Evolutionary conservation across 352 stramenopile genomes (phyloP).

Genomic region (Globisporangium paddicum): DNA sequence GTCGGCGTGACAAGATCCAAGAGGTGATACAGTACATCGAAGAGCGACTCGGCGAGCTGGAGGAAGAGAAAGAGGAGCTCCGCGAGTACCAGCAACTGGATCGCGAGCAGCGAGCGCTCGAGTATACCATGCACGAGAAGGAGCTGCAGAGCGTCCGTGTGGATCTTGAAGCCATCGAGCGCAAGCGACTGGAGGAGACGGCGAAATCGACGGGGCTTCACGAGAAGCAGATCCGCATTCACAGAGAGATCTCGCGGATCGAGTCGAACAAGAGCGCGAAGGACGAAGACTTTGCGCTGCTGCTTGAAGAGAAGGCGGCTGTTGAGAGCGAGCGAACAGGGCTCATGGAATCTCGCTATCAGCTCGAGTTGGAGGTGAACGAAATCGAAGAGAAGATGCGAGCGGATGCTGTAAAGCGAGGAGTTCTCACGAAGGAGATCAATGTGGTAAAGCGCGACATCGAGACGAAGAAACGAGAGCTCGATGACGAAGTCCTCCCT

Average conservation of each 20-base stretch:
- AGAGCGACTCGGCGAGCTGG: conserved; percentile 90
- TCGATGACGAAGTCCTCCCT: conserved; percentile 53
- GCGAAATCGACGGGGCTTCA: conserved; percentile 49
- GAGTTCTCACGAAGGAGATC: conserved; percentile 44
- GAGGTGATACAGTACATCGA: conserved; percentile 96
- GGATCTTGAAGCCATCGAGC: conserved; percentile 70
- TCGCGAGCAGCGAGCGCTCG: conserved; percentile 91
- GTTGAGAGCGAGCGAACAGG: conserved; percentile 74
- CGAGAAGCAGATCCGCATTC: conserved; percentile 59
- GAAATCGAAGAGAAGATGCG: conserved; percentile 64
- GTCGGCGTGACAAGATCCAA: conserved; percentile 95
- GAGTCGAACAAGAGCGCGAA: conserved; percentile 36
- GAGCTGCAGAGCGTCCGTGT: conserved; percentile 60
- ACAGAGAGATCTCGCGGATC: conserved; percentile 44
- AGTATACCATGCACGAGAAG: conserved; percentile 96
- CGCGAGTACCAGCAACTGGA: conserved; percentile 95
- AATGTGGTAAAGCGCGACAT: conserved; percentile 52
- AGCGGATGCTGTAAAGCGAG: conserved; percentile 39
- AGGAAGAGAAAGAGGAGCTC: conserved; percentile 99
- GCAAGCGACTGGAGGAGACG: conserved; percentile 51
- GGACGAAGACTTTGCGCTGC: conserved; percentile 42
- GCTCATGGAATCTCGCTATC: conserved; percentile 70
- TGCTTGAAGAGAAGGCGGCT: conserved; percentile 43
- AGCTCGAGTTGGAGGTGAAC: conserved; percentile 78
- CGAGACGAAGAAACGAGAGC: conserved; percentile 34